phyloP scores from a whole-genome alignment of 1,139 yeast genomes.

The Taphrina betulina region DNA sequence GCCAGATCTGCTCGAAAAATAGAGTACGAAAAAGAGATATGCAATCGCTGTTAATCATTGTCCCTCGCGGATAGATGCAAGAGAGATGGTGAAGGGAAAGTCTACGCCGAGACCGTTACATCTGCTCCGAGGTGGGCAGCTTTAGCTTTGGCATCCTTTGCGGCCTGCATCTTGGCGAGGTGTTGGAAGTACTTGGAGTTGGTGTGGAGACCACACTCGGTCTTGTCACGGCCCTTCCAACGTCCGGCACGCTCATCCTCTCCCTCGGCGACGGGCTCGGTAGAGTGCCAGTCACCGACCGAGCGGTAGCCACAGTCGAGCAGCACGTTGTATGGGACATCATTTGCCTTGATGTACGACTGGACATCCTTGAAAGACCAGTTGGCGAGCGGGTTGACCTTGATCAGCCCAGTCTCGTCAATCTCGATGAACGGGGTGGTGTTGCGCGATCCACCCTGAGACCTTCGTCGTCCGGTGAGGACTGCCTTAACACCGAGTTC shows the following conservation, averaged over 20 bases:
- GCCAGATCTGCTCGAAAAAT: too few relatives aligned
- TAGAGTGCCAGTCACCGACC: constrained; percentile 94
- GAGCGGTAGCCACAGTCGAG: constrained; percentile 86
- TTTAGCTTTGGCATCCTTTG: constrained; percentile 20
- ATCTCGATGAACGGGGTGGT: constrained; percentile 73
- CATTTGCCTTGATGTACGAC: constrained; percentile 61
- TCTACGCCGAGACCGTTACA: too few relatives aligned
- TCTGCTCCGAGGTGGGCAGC: too few relatives aligned
- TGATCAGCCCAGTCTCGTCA: constrained; percentile 69
- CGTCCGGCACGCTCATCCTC: constrained; percentile 96
- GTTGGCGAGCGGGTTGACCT: constrained; percentile 83
- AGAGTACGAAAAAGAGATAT: too few relatives aligned
- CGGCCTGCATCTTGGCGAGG: constrained; percentile 30
- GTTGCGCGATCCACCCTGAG: constrained; percentile 85
- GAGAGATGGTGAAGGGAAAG: too few relatives aligned
- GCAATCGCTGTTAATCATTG: too few relatives aligned
- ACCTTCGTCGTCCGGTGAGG: constrained; percentile 84
- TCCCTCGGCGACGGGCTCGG: constrained; percentile 82
- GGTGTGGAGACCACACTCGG: constrained; percentile 95
- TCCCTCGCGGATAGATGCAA: too few relatives aligned
- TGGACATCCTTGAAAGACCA: constrained; percentile 79
- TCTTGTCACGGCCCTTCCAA: constrained; percentile 90
- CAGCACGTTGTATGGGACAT: constrained; percentile 82
- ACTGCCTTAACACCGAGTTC: constrained; percentile 74
- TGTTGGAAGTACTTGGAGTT: constrained; percentile 45